Base-by-base conservation (phyloP, 116 monocot genomes). In the Phalaenopsis hybrid region DNA sequence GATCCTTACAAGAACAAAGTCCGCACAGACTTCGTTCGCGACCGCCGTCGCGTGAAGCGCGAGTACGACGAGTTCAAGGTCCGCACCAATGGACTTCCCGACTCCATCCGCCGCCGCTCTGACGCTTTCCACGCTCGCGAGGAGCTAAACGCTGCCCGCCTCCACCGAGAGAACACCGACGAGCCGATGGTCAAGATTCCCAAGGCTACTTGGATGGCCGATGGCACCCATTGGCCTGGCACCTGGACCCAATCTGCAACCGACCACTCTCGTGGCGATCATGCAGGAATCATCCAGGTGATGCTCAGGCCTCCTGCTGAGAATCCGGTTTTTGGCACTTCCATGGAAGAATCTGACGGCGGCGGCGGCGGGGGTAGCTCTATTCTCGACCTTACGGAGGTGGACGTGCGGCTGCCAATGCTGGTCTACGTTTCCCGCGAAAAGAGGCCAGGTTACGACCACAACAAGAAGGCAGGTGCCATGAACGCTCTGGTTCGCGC, bases 61-160 rank as follows among this genome's bases (percentile, higher is more conserved):
- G 81, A 81, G 81, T 81, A 81, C 74, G 81, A 81, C 55, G 81
- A 81, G 74, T 81, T 73, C 73, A 81, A 81, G 81, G 81, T 81
- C 1, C 50, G 81, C 21, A 73, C 57, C 33, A 81, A 81, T 10
- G 70, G 52, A 51, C 51, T 81, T 49, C 81, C 81, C 1, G 81
- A 81, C 12, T 50, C 81, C 25, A 74, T 73, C 15, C 70, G 81
- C 34, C 70, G 81, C 20, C 70, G 81, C 65, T 81, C 81, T 3
- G 81, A 81, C 6, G 81, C 81, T 0, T 81, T 73, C 73, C 70
- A 81, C 7, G 81, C 81, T 44, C 73, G 73, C 8, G 73, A 81
- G 50, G 81, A 81, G 81, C 16, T 81, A 1, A 72, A 73, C 17
- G 81, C 81, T 16, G 73, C 50, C 44, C 70, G 73, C 6, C 49